Conservation (phyloP, 345 rosid genomes). For the Punica granatum region DNA sequence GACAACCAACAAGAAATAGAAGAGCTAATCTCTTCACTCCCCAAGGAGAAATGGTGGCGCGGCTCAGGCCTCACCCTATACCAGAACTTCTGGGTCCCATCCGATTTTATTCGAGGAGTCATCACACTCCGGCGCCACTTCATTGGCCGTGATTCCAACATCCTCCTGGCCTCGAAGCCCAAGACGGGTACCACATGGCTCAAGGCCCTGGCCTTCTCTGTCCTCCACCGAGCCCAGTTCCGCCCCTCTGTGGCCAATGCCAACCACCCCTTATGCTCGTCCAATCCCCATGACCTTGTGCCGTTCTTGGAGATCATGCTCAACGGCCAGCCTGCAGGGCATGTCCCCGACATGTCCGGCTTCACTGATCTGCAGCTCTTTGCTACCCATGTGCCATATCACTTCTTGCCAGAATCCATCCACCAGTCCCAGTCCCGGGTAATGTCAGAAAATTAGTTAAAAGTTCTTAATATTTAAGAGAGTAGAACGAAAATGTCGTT, state of each 20-base stretch:
- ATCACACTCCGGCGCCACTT: neutral
- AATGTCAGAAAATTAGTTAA: too few relatives aligned
- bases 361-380: too few relatives aligned
- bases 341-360: too few relatives aligned
- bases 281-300: neutral
- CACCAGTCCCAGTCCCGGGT: neutral
- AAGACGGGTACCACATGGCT: conserved; percentile 2
- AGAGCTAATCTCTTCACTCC: too few relatives aligned
- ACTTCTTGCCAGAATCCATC: neutral
- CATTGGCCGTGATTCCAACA: neutral
- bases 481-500: too few relatives aligned
- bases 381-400: neutral
- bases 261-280: neutral
- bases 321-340: too few relatives aligned
- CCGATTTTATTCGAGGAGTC: neutral
- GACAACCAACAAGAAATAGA: too few relatives aligned
- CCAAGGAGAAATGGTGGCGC: too few relatives aligned
- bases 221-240: neutral
- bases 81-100: neutral
- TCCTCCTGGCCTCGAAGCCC: neutral
- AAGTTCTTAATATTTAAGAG: too few relatives aligned
- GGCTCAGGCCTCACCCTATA: too few relatives aligned
- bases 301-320: conserved; percentile 6
- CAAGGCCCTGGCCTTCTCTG: neutral
- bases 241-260: too few relatives aligned